phyloP scores from a whole-genome alignment of 2,329 filamentous ascomycete species.

The Fusarium verticillioides region DNA sequence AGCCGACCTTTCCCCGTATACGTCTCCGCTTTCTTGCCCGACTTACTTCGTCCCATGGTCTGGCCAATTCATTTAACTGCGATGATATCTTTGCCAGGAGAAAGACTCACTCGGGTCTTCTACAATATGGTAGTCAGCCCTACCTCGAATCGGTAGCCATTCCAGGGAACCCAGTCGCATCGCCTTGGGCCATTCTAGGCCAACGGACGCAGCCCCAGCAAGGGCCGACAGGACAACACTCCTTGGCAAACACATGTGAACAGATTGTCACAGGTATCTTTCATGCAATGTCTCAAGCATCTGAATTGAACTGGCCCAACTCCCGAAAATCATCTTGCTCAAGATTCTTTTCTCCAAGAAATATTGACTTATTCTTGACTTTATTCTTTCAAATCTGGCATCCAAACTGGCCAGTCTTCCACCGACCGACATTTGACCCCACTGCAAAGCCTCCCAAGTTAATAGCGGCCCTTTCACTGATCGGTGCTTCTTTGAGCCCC shows the following conservation, averaged over 20 bases:
- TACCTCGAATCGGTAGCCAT: rapidly evolving
- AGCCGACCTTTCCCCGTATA: neutral
- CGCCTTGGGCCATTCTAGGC: neutral
- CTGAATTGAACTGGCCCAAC: neutral
- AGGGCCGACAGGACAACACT: neutral
- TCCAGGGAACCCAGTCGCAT: neutral
- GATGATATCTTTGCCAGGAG: neutral
- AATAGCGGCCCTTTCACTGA: conserved; percentile 11
- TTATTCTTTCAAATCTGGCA: conserved; percentile 24
- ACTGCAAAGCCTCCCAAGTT: neutral
- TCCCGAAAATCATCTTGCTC: neutral
- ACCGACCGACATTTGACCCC: conserved; percentile 6
- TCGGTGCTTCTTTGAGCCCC: conserved; percentile 11
- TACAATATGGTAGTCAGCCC: neutral
- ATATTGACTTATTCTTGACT: conserved; percentile 11
- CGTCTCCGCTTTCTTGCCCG: conserved; percentile 5
- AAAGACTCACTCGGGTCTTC: neutral
- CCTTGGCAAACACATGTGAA: neutral
- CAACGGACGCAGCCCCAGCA: neutral
- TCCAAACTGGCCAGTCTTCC: conserved; percentile 31
- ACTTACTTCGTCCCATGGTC: conserved; percentile 10
- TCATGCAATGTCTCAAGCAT: neutral
- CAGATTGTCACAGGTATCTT: neutral
- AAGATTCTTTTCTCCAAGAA: conserved; percentile 20
- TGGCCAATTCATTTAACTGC: conserved; percentile 13